These are phyloP conservation scores for Neonectria magnoliae DNA, from an alignment of 2,329 filamentous ascomycete genomes.

Conservation along the genomic window DNA sequence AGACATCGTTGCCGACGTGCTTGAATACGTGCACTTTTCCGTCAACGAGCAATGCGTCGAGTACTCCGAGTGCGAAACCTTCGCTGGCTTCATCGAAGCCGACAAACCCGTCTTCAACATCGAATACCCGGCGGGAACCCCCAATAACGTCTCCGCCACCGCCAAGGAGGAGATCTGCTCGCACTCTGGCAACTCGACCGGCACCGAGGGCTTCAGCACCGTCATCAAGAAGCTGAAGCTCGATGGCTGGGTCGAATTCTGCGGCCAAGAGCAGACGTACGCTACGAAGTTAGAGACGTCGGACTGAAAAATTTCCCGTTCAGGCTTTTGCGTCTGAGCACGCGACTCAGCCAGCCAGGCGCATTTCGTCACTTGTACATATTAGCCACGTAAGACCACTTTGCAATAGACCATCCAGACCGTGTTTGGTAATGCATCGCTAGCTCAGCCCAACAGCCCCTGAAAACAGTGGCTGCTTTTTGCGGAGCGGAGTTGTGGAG, in stretches of 20 bases:
- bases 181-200: slow-evolving; percentile 47
- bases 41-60: slow-evolving; percentile 77
- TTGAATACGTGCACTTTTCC: slow-evolving; percentile 67
- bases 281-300: slow-evolving; percentile 37
- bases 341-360: neutral
- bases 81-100: slow-evolving; percentile 65
- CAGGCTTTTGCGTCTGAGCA: neutral
- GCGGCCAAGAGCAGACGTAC: slow-evolving; percentile 49
- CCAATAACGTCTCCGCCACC: slow-evolving; percentile 54
- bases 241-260: slow-evolving; percentile 70
- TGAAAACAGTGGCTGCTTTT: neutral
- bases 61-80: slow-evolving; percentile 68
- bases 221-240: slow-evolving; percentile 73
- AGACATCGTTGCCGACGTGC: slow-evolving; percentile 62
- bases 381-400: neutral
- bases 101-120: slow-evolving; percentile 78
- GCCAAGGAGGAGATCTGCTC: slow-evolving; percentile 56
- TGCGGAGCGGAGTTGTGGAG: neutral
- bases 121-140: slow-evolving; percentile 66
- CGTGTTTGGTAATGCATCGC: neutral
- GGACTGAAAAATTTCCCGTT: neutral
- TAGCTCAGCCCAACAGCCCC: neutral
- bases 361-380: neutral
- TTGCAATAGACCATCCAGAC: neutral
- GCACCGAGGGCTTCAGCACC: slow-evolving; percentile 66